Base-by-base conservation (phyloP, 2,329 filamentous ascomycete genomes). In the Beauveria sp. region DNA sequence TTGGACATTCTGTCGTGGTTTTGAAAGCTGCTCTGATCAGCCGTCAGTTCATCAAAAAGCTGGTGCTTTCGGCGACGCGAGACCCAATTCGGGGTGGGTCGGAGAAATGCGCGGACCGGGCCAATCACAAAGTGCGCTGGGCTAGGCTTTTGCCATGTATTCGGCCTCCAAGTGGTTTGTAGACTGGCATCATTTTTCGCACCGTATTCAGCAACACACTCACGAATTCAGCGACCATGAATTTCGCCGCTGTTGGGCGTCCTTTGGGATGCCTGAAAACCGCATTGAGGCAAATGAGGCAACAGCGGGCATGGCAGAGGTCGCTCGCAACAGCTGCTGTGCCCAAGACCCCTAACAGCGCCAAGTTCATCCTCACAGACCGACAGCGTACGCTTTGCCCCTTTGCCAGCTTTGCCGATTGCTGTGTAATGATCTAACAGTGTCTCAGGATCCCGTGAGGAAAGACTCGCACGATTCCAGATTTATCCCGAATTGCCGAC, bases 211-310 rank as follows among this genome's bases (percentile, higher is more conserved):
- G 28, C 49, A 42, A 42, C 34, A 50, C 51, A 34, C 22, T 43
- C 34, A 48, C 56, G n/a, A 63, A 58, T 49, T 40, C 63, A 64
- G 61, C 64, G 69, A 76, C 69, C 66, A 84, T 81, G 79, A 91
- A 90, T 81, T 80, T 83, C 67, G 79, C 83, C 66, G 75, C 82
- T 64, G 70, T 81, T 70, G 76, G 83, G 76, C 86, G 88, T 83
- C 88, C 89, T 65, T 75, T 90, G 71, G 84, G 85, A 80, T 88
- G 85, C 75, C 84, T 90, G 72, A 90, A 89, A 75, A 78, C 83
- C 34, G 76, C 84, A 43, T 71, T 91, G 68, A 80, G 87, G 65
- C 80, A 83, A 70, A 75, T 81, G 52, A 78, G 84, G 65, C 80
- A 80, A 64, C 81, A 83, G 62, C 76, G 71, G 51, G 65, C 71